Evolutionary conservation across 2,329 filamentous ascomycete species (phyloP), one percentile per base, ranked within the genome.

Genomic region (Fusarium sacchari): DNA sequence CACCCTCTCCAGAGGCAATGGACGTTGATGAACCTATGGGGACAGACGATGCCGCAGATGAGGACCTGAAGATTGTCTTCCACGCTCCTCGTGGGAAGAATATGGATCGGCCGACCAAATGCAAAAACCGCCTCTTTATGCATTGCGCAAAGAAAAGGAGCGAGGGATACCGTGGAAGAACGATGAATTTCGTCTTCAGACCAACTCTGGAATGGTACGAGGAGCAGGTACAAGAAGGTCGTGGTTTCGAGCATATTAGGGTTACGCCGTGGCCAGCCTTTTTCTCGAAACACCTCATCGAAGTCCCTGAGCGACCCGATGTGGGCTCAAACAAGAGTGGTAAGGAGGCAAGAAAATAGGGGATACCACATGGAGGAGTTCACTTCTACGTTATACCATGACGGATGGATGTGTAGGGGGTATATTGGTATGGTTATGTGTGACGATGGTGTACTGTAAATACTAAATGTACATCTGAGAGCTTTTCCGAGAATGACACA

Each of bases 181-280:
- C 26, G n/a, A 60, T 56, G 43, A 58, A 76, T 32, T 88, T 84
- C 73, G 76, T 75, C 22, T 89, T 86, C 72, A 77, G 76, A 46
- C 83, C 86, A 14, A 90, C 88, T 4, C 67, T 81, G 67, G 79
- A 85, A 9, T 90, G 89, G 89, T 90, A 90, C 70, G 72, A 74
- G 7, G 80, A 84, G 42, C 86, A 88, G 69, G 73, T 81, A 30
- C 76, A 77, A 3, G 86, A 87, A 74, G 86, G 86, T 5, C 82
- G 87, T 26, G 84, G 83, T 2, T 88, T 82, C 61, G 84, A 85
- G 58, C 87, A 90, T 68, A 80, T 90, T 8, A 75, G 79, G 9
- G 84, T 90, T 10, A 79, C 79, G 37, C 64, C 78, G 6, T 89
- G 85, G 83, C 80, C 85, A 37, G 74, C 61, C 12, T 79, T 88